phyloP scores from a whole-genome alignment of 352 stramenopile species.

The Phytophthora gonapodyides region DNA sequence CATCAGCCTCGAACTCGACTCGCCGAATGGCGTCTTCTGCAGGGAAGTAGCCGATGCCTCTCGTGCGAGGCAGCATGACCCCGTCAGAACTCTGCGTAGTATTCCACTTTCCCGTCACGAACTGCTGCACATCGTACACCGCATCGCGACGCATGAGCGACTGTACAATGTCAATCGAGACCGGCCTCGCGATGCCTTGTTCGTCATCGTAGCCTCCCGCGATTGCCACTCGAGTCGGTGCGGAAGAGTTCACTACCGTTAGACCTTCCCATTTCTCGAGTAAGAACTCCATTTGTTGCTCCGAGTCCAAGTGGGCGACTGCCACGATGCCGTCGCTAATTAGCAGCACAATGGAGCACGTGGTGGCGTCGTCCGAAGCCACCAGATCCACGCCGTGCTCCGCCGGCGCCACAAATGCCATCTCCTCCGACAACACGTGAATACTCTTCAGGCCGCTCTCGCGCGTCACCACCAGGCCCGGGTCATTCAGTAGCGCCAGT shows the following conservation, averaged over 20 bases:
- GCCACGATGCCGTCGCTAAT: conserved; percentile 18
- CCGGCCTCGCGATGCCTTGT: conserved; percentile 19
- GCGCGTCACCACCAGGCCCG: conserved; percentile 26
- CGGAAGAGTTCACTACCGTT: background rate
- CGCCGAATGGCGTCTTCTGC: conserved; percentile 19
- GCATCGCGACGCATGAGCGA: conserved; percentile 14
- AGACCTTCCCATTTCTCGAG: conserved; percentile 34
- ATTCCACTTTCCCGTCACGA: conserved; percentile 31
- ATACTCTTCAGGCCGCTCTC: conserved; percentile 17
- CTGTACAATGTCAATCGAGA: conserved; percentile 30
- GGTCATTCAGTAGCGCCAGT: conserved; percentile 14
- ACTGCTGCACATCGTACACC: conserved; percentile 24
- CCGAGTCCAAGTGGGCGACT: conserved; percentile 26
- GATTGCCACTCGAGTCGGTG: conserved; percentile 22
- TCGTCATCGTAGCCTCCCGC: conserved; percentile 35
- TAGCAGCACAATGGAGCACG: conserved; percentile 35
- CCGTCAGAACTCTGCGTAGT: conserved; percentile 14
- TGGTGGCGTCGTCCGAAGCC: conserved; percentile 37
- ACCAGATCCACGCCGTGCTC: conserved; percentile 26
- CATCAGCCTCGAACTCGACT: conserved; percentile 31
- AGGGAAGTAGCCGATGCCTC: conserved; percentile 36
- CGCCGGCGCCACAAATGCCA: conserved; percentile 27
- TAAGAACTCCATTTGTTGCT: conserved; percentile 33
- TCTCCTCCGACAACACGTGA: conserved; percentile 35
- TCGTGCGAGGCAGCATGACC: conserved; percentile 15